These are phyloP conservation scores for Microthlaspi erraticum DNA, from an alignment of 345 rosid species.

Conservation along the genomic window DNA sequence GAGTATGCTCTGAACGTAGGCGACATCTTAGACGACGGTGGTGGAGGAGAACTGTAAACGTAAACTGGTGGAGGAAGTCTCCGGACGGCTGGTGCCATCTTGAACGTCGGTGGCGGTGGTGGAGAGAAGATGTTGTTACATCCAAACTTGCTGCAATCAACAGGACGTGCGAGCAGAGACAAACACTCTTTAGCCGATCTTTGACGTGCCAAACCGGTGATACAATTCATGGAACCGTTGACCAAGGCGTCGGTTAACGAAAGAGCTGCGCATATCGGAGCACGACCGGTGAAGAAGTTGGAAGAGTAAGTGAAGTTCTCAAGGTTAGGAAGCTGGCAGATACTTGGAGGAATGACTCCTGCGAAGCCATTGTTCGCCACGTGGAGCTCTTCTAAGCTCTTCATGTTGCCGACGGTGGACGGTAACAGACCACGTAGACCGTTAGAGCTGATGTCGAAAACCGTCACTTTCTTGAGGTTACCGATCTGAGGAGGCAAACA, in stretches of 20 bases:
- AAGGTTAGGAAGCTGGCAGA: slow-evolving; percentile 62
- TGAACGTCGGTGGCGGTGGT: slow-evolving; percentile 46
- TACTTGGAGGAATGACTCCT: slow-evolving; percentile 57
- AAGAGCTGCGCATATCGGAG: slow-evolving; percentile 59
- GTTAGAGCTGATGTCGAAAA: slow-evolving; percentile 70
- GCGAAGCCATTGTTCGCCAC: slow-evolving; percentile 67
- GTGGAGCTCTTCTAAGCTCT: slow-evolving; percentile 70
- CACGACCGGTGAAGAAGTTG: slow-evolving; percentile 69
- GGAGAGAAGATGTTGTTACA: slow-evolving; percentile 47
- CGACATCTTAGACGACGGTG: slow-evolving; percentile 48
- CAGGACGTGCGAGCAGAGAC: slow-evolving; percentile 57
- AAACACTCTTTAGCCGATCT: slow-evolving; percentile 62
- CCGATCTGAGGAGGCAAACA: slow-evolving; percentile 78
- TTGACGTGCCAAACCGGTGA: slow-evolving; percentile 54
- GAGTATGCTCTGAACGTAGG: slow-evolving; percentile 42
- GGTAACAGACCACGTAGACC: slow-evolving; percentile 64
- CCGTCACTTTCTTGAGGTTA: slow-evolving; percentile 57
- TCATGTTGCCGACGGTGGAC: slow-evolving; percentile 57
- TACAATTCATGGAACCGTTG: slow-evolving; percentile 58
- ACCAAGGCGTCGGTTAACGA: slow-evolving; percentile 30
- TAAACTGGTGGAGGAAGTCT: slow-evolving; percentile 49
- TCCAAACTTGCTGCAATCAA: slow-evolving; percentile 62
- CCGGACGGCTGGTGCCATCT: slow-evolving; percentile 43
- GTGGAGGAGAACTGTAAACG: slow-evolving; percentile 51
- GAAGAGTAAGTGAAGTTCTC: slow-evolving; percentile 67